A percentile compares a stretch with the other conserved stretches of the same genome.
phyloP scores from a whole-genome alignment of 352 stramenopile species.

The Globisporangium orthogonon region DNA sequence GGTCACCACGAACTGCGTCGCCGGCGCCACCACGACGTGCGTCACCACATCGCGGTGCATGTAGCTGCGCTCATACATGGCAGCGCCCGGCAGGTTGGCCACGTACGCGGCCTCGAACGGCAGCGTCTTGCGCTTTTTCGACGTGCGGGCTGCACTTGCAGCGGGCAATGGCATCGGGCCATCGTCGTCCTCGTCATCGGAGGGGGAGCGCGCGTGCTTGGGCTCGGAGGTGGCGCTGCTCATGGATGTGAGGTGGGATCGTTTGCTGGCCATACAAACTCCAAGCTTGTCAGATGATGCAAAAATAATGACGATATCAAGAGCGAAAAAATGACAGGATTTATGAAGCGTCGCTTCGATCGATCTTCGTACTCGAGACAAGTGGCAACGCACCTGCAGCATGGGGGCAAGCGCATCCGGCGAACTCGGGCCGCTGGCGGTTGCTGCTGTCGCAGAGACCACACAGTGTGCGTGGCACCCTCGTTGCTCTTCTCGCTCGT shows the following conservation, averaged over 20 bases:
- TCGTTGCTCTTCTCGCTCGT: background rate
- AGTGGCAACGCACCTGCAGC: too few relatives aligned
- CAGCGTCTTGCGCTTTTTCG: conserved; percentile 36
- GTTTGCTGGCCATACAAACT: too few relatives aligned
- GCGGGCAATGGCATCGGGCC: conserved; percentile 59
- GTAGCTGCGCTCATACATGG: conserved; percentile 96
- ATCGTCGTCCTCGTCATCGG: conserved; percentile 41
- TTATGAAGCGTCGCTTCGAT: too few relatives aligned
- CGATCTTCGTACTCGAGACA: too few relatives aligned
- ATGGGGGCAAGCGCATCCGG: conserved; percentile 28
- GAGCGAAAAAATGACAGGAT: too few relatives aligned
- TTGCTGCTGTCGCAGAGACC: conserved; percentile 48
- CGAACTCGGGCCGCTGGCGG: conserved; percentile 34
- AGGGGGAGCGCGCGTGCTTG: conserved; percentile 10
- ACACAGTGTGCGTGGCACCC: conserved; percentile 32
- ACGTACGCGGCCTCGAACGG: conserved; percentile 73
- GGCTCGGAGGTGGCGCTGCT: conserved; percentile 6
- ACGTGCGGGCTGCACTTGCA: conserved; percentile 17
- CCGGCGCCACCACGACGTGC: conserved; percentile 82
- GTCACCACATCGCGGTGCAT: conserved; percentile 96
- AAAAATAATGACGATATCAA: too few relatives aligned
- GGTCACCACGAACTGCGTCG: conserved; percentile 96
- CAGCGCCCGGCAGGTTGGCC: conserved; percentile 75
- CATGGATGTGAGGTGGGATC: too few relatives aligned
- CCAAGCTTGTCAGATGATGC: too few relatives aligned